Evolutionary conservation across 139 green algal species (phyloP).

Genomic region (Gonium pectorale): DNA sequence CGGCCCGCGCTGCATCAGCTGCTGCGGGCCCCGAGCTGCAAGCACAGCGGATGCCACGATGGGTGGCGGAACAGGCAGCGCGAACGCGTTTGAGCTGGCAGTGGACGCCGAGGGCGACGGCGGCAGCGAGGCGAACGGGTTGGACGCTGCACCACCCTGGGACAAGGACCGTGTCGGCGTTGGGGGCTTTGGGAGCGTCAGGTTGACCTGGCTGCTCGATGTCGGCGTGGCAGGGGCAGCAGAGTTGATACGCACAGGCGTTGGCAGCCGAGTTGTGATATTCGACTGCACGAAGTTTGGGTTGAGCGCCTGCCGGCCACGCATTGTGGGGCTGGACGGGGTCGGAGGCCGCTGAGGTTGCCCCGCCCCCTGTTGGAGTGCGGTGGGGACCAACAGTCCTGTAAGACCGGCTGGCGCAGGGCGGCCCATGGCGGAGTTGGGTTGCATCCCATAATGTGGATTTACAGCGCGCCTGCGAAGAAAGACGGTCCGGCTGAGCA

Average conservation of each 20-base stretch:
- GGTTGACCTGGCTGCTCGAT: not conserved
- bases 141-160: not conserved
- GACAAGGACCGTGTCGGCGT: slow-evolving; percentile 13
- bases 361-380: not conserved
- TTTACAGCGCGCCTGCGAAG: not conserved
- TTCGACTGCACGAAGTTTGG: slow-evolving; percentile 19
- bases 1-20: not conserved
- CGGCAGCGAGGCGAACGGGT: not conserved
- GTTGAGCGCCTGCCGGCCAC: not conserved
- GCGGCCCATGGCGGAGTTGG: slow-evolving; percentile 9
- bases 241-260: slow-evolving; percentile 32
- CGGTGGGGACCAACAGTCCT: not conserved
- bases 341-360: not conserved
- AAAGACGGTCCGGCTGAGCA: too few relatives aligned
- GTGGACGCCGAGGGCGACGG: not conserved
- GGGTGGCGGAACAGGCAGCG: not conserved
- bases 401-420: not conserved
- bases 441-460: slow-evolving; percentile 15
- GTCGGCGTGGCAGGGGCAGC: not conserved
- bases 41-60: too few relatives aligned
- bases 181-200: slow-evolving; percentile 12
- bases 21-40: not conserved
- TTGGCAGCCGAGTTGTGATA: slow-evolving; percentile 20
- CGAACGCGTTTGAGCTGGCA: not conserved
- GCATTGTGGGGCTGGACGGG: slow-evolving; percentile 5